phyloP scores from a whole-genome alignment of 2,329 filamentous ascomycete genomes.

The Talaromyces marneffei region DNA sequence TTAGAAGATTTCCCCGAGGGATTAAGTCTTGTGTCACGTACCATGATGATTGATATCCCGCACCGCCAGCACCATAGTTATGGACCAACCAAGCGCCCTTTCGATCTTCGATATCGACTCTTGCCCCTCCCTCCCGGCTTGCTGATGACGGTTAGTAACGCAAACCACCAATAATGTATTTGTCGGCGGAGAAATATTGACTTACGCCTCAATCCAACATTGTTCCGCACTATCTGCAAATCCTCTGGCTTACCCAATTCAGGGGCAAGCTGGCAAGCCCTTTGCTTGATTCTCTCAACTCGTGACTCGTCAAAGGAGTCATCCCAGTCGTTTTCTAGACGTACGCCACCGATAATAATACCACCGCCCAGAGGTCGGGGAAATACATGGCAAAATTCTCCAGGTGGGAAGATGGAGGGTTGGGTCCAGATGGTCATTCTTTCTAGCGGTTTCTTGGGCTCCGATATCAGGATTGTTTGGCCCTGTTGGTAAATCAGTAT shows the following conservation, averaged over 20 bases:
- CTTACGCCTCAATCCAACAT: conserved; percentile 12
- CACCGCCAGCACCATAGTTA: conserved; percentile 12
- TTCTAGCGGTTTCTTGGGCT: conserved; percentile 1
- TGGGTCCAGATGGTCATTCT: conserved; percentile 13
- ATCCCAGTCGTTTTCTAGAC: conserved; percentile 9
- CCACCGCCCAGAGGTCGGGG: conserved; percentile 11
- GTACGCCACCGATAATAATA: conserved; percentile 13
- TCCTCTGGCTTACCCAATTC: conserved; percentile 10
- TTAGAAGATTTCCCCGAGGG: not conserved
- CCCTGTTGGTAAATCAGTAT: not conserved
- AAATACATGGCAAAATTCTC: conserved; percentile 13
- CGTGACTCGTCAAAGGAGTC: conserved; percentile 7
- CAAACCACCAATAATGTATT: not conserved
- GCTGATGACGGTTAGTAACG: not conserved
- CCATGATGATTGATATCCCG: conserved; percentile 15
- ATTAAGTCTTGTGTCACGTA: not conserved
- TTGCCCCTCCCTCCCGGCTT: conserved; percentile 10
- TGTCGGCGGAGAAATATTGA: not conserved
- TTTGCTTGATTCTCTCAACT: conserved; percentile 6
- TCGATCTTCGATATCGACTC: conserved; percentile 11
- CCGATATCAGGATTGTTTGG: conserved; percentile 10
- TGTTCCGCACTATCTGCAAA: conserved; percentile 10
- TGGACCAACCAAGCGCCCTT: conserved; percentile 7
- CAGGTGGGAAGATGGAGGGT: conserved; percentile 2
- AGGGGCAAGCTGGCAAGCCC: conserved; percentile 9